A percentile compares a stretch with the other conserved stretches of the same genome.
Conservation (phyloP, 164 flowering plant genomes). For the Litsea cubeba region DNA sequence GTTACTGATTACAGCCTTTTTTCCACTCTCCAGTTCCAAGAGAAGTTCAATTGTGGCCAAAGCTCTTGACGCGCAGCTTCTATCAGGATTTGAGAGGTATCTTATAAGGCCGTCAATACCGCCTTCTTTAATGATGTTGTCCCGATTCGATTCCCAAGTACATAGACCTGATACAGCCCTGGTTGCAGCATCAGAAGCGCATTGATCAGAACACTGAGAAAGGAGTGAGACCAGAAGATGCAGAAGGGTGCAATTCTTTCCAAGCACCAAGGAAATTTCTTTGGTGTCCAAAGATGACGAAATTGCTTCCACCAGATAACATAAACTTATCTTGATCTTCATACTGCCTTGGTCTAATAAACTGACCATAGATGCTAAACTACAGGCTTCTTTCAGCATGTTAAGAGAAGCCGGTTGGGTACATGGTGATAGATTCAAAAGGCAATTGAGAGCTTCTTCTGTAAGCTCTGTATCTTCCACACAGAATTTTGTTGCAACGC, state of each 20-base stretch:
- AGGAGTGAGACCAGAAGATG: conserved; percentile 22
- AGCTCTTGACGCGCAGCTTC: conserved; percentile 22
- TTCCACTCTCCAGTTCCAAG: conserved; percentile 31
- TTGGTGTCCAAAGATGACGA: conserved; percentile 30
- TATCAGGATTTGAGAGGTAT: conserved; percentile 23
- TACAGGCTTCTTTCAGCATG: conserved; percentile 31
- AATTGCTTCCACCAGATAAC: conserved; percentile 39
- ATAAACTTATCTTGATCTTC: conserved; percentile 35
- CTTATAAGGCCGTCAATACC: conserved; percentile 32
- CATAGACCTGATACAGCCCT: conserved; percentile 40
- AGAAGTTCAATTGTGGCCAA: conserved; percentile 41
- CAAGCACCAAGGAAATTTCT: conserved; percentile 31
- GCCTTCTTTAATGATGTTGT: conserved; percentile 29
- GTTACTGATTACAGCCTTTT: conserved; percentile 27
- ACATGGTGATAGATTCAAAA: conserved; percentile 31
- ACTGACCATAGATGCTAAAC: conserved; percentile 23
- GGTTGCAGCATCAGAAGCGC: conserved; percentile 30
- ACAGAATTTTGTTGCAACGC: conserved; percentile 1
- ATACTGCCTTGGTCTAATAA: conserved; percentile 35
- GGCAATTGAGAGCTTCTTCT: conserved; percentile 45
- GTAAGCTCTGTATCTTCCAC: conserved; percentile 22
- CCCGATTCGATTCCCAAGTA: conserved; percentile 23
- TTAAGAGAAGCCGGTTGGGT: conserved; percentile 27
- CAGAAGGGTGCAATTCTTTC: conserved; percentile 20
- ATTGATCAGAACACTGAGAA: conserved; percentile 16